Evolutionary conservation across 2,329 filamentous ascomycete genomes (phyloP).

Genomic region (Colletotrichum sp.): DNA sequence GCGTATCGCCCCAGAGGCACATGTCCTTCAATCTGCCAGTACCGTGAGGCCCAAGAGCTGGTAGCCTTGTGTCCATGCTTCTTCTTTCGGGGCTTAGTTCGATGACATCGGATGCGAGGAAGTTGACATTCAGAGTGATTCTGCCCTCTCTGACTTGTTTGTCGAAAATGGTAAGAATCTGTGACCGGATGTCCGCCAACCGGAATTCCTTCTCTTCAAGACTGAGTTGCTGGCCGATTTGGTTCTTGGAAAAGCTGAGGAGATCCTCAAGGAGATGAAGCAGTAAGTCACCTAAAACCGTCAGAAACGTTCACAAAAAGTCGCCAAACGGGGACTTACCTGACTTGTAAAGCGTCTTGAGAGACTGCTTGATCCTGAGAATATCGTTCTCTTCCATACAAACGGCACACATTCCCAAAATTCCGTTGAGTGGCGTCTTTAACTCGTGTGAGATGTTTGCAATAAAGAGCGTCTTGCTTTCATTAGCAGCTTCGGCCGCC

Average conservation of each 20-base stretch:
- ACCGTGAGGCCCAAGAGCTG: slow-evolving; percentile 68
- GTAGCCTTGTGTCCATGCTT: slow-evolving; percentile 41
- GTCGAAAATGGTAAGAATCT: slow-evolving; percentile 86
- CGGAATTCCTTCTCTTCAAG: slow-evolving; percentile 87
- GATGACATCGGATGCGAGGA: slow-evolving; percentile 58
- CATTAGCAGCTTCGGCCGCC: slow-evolving; percentile 91
- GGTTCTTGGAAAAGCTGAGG: slow-evolving; percentile 92
- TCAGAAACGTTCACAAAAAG: not conserved
- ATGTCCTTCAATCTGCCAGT: slow-evolving; percentile 79
- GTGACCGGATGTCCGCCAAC: slow-evolving; percentile 81
- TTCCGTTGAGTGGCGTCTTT: slow-evolving; percentile 94
- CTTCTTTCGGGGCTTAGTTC: slow-evolving; percentile 23
- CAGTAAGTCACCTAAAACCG: slow-evolving; percentile 66
- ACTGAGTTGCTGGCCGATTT: slow-evolving; percentile 83
- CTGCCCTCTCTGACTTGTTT: slow-evolving; percentile 84
- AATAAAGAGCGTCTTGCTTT: slow-evolving; percentile 97
- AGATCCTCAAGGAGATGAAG: slow-evolving; percentile 88
- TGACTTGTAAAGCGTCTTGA: slow-evolving; percentile 89
- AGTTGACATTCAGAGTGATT: slow-evolving; percentile 76
- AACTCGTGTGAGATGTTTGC: slow-evolving; percentile 90
- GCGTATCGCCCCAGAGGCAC: slow-evolving; percentile 91
- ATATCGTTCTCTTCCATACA: slow-evolving; percentile 92
- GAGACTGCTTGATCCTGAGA: slow-evolving; percentile 76
- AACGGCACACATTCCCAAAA: slow-evolving; percentile 91
- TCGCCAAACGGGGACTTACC: slow-evolving; percentile 36